Conservation (phyloP, 768 basidiomycete genomes). For the Phylloporus sp. region DNA sequence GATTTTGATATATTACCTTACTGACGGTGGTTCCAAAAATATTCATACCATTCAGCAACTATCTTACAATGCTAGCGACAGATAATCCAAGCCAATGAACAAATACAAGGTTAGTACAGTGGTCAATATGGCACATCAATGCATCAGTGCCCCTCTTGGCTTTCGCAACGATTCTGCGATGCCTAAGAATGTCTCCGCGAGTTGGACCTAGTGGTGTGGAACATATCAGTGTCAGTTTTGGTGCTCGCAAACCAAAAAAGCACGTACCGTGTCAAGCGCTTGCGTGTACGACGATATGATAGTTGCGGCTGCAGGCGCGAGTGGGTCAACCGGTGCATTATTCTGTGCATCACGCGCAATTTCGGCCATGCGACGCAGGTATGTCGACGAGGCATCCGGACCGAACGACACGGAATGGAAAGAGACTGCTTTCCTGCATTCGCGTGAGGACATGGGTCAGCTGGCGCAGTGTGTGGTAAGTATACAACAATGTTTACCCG, state of each 20-base stretch:
- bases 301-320: constrained; percentile 28
- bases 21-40: no score
- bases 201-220: constrained; percentile 38
- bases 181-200: constrained; percentile 55
- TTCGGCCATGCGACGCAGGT: constrained; percentile 47
- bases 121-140: constrained; percentile 7
- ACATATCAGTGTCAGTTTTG: not conserved
- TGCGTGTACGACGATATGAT: constrained; percentile 46
- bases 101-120: not conserved
- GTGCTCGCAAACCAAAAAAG: no score
- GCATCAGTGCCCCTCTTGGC: constrained; percentile 48
- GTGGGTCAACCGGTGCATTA: constrained; percentile 39
- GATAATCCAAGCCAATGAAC: not conserved
- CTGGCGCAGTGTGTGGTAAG: not conserved
- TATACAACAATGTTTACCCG: constrained; percentile 36
- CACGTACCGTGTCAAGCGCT: constrained; percentile 48
- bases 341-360: constrained; percentile 49
- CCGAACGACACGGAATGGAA: constrained; percentile 62
- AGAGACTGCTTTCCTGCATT: constrained; percentile 47
- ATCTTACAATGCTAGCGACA: not conserved
- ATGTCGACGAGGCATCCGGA: constrained; percentile 15
- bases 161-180: constrained; percentile 57
- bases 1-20: no score
- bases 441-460: not conserved
- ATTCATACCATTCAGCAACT: not conserved